Evolutionary conservation across 192 early-diverging fungal genomes (phyloP).

Genomic region (Irineochytrium annulatum): DNA sequence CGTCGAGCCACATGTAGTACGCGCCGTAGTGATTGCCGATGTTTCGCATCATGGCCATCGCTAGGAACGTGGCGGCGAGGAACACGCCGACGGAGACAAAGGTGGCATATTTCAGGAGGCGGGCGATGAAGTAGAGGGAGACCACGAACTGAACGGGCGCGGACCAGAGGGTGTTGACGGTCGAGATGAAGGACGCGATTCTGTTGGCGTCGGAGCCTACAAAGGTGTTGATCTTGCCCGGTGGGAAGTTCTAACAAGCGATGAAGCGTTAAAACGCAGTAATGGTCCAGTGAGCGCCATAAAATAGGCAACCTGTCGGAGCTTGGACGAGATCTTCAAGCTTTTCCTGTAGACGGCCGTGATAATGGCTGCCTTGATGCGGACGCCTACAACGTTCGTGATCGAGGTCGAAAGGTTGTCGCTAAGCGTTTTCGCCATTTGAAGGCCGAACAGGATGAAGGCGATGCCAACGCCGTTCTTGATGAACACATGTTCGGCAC

Average conservation of each 20-base stretch:
- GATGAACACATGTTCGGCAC: background rate
- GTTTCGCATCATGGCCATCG: background rate
- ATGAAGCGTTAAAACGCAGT: no score
- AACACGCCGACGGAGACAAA: slow-evolving; percentile 12
- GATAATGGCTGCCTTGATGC: slow-evolving; percentile 7
- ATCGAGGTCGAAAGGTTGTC: slow-evolving; percentile 10
- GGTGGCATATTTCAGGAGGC: slow-evolving; percentile 5
- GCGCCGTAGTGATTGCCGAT: background rate
- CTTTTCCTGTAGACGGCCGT: slow-evolving; percentile 14
- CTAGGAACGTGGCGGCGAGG: background rate
- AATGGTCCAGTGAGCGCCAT: no score
- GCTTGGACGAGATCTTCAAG: slow-evolving; percentile 4
- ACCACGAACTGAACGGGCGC: slow-evolving; percentile 18
- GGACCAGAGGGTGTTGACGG: slow-evolving; percentile 17
- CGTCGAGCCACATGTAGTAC: slow-evolving; percentile 7
- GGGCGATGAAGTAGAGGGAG: slow-evolving; percentile 12
- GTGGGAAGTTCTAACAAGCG: slow-evolving; percentile 1
- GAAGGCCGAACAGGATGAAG: slow-evolving; percentile 12
- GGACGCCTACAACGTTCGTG: slow-evolving; percentile 1
- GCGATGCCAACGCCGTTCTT: slow-evolving; percentile 14
- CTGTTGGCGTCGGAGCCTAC: slow-evolving; percentile 1
- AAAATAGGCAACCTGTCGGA: no score
- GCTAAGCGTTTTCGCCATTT: slow-evolving; percentile 1
- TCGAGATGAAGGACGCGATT: slow-evolving; percentile 2
- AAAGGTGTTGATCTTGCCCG: slow-evolving; percentile 19